Evolutionary conservation across 176 grass and related monocot genomes (phyloP), one percentile per base, ranked within the genome.

Genomic region (Pontederia crassipes): DNA sequence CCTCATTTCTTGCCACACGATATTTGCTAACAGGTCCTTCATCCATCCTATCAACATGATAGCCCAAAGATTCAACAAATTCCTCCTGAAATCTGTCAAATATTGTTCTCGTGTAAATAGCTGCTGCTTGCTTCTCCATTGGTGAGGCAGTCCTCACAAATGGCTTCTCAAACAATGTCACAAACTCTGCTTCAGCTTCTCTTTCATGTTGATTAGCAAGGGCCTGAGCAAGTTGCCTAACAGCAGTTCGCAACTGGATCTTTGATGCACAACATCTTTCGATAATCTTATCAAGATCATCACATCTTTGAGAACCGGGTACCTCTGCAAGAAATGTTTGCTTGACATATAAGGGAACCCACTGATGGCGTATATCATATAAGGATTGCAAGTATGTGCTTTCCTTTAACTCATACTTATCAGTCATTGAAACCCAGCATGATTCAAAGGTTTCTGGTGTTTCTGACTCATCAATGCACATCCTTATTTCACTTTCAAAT

Each of bases 21-120:
- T 82, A 86, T 55, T 77, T 79, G 62, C 28, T 70, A 62, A 64
- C 62, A 11, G 52, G 54, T 9, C 65, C 70, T 45, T 79, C 83
- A 49, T 82, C 79, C 10, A 82, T 74, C 66, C 82, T 75, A 70
- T 80, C 75, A 45, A 67, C 74, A 72, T 67, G 74, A 52, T 75
- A 86, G 24, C 71, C 79, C n/a, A 86, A 50, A 14, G 83, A 86
- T 74, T 86, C 78, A 12, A 86, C 68, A 62, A 86, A 86, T 57
- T 86, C 79, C 66, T 75, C 79, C 55, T 86, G 83, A 12, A 86
- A 86, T 51, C 70, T 58, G 24, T 86, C 66, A 53, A 86, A 82
- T 58, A 82, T 66, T 67, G 65, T 66, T 72, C 56, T 81, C 58
- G 83, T 75, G 51, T 86, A 86, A 18, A 82, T 14, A 53, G 45